Evolutionary conservation across 176 grass and related monocot genomes (phyloP).

Genomic region (Oryza coarctata): DNA sequence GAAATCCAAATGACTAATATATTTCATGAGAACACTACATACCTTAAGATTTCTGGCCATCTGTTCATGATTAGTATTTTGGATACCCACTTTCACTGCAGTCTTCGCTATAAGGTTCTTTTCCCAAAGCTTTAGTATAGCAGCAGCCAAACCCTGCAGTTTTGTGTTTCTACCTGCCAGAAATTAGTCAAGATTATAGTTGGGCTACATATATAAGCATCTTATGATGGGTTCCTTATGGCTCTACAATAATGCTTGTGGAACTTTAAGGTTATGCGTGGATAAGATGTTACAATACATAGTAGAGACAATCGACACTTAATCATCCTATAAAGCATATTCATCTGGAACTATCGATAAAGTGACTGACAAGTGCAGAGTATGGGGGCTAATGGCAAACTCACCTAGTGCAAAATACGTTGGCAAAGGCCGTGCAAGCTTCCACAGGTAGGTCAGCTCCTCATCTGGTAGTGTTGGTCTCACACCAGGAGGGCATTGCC

Average conservation of each 20-base stretch:
- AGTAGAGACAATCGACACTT: neutral
- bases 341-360: neutral
- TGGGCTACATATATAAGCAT: slow-evolving; percentile 1
- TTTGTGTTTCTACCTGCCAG: slow-evolving; percentile 71
- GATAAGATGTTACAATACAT: neutral
- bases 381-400: neutral
- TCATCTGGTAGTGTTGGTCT: slow-evolving; percentile 55
- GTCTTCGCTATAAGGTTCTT: slow-evolving; percentile 87
- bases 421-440: slow-evolving; percentile 65
- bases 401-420: slow-evolving; percentile 96
- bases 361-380: neutral
- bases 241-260: neutral
- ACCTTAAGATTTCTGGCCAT: slow-evolving; percentile 93
- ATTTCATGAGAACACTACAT: slow-evolving; percentile 32
- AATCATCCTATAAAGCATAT: neutral
- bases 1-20: neutral
- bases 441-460: slow-evolving; percentile 79
- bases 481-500: slow-evolving; percentile 63
- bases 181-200: slow-evolving; percentile 18
- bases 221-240: neutral
- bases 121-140: slow-evolving; percentile 93
- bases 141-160: slow-evolving; percentile 82
- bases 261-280: neutral
- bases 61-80: slow-evolving; percentile 66
- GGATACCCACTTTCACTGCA: slow-evolving; percentile 90